Evolutionary conservation across 768 basidiomycete species (phyloP).

Genomic region (Leccinum arenicola): DNA sequence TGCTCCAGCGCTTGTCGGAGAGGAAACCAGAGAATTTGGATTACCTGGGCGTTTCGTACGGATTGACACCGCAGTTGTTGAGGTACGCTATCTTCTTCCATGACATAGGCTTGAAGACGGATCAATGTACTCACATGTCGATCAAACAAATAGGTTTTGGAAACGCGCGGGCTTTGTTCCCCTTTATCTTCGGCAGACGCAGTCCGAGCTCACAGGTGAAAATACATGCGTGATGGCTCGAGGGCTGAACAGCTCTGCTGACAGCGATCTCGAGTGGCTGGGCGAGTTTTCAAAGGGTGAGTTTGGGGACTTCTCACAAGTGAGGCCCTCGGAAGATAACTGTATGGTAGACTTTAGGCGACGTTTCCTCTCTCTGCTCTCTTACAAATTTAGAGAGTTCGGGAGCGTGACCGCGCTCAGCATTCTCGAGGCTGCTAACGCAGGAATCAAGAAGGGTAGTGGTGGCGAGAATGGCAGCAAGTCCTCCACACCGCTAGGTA

Average conservation of each 20-base stretch:
- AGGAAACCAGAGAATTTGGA: constrained; percentile 87
- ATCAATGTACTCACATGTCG: not conserved
- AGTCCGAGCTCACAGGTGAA: constrained; percentile 94
- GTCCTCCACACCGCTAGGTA: constrained; percentile 15
- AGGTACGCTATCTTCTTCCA: constrained; percentile 40
- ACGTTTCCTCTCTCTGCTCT: constrained; percentile 85
- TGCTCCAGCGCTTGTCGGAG: constrained; percentile 87
- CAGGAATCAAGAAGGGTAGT: constrained; percentile 46
- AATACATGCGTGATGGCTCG: constrained; percentile 95
- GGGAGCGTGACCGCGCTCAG: constrained; percentile 84
- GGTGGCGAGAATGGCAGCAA: constrained; percentile 35
- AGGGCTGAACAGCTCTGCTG: constrained; percentile 66
- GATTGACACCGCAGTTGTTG: constrained; percentile 82
- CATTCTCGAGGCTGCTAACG: constrained; percentile 81
- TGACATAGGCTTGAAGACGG: no score
- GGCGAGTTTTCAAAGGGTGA: constrained; percentile 83
- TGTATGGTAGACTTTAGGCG: constrained; percentile 77
- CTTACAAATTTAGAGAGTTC: constrained; percentile 95
- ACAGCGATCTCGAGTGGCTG: constrained; percentile 74
- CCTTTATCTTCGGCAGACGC: constrained; percentile 88
- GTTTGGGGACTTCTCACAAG: constrained; percentile 4
- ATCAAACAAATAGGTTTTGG: constrained; percentile 70
- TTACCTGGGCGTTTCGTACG: constrained; percentile 96
- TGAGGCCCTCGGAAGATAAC: not conserved
- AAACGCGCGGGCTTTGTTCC: constrained; percentile 91